A percentile compares a stretch with the other conserved stretches of the same genome.
These are phyloP conservation scores for Fusarium graminum DNA, from an alignment of 2,329 filamentous ascomycete genomes.

Conservation along the genomic window DNA sequence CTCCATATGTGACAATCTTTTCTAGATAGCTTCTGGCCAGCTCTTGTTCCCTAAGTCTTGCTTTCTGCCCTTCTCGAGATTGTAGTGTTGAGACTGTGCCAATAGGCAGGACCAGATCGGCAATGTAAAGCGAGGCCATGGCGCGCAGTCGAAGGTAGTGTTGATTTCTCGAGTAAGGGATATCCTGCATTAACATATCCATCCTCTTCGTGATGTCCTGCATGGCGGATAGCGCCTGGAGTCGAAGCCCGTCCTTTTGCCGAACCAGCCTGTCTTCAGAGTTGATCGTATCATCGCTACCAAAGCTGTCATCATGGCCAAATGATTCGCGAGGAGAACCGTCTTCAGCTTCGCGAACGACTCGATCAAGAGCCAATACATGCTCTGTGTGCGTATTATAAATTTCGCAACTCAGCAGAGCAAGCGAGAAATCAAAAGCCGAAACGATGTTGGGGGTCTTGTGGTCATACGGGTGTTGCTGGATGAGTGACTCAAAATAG, in stretches of 20 bases:
- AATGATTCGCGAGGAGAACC: slow-evolving; percentile 30
- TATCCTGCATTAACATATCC: slow-evolving; percentile 76
- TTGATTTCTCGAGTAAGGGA: slow-evolving; percentile 76
- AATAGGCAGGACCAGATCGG: slow-evolving; percentile 70
- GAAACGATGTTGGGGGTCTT: slow-evolving; percentile 69
- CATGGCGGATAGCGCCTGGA: slow-evolving; percentile 69
- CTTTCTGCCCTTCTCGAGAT: slow-evolving; percentile 48
- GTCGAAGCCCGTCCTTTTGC: slow-evolving; percentile 57
- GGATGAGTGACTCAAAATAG: slow-evolving; percentile 84
- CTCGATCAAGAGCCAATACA: slow-evolving; percentile 57
- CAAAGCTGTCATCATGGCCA: slow-evolving; percentile 38
- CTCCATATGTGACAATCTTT: slow-evolving; percentile 49
- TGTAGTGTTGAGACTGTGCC: slow-evolving; percentile 50
- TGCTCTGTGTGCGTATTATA: slow-evolving; percentile 77
- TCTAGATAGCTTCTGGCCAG: slow-evolving; percentile 46
- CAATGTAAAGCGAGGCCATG: slow-evolving; percentile 81
- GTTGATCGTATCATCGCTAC: slow-evolving; percentile 38
- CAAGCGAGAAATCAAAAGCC: slow-evolving; percentile 83
- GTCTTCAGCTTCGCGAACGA: slow-evolving; percentile 51
- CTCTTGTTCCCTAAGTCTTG: slow-evolving; percentile 50
- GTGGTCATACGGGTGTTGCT: slow-evolving; percentile 79
- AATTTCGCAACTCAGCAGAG: slow-evolving; percentile 84
- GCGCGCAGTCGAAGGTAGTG: slow-evolving; percentile 78
- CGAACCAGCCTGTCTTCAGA: slow-evolving; percentile 43
- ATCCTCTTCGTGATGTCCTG: slow-evolving; percentile 75